A percentile compares a stretch with the other conserved stretches of the same genome.
These are phyloP conservation scores for Saccharomyces jurei DNA, from an alignment of 805 yeast genomes.

Conservation along the genomic window DNA sequence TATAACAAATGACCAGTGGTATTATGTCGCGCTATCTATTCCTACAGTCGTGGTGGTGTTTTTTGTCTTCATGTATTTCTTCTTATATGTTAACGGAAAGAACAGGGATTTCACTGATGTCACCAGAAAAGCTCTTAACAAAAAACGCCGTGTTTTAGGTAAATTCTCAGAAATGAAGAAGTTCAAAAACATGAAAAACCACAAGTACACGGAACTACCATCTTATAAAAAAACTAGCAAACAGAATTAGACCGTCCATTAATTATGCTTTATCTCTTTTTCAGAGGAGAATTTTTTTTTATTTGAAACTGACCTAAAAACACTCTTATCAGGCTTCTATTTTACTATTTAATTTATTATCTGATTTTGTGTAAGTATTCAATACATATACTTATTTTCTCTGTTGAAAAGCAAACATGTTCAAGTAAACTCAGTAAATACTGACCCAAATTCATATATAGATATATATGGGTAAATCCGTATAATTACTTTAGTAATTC, in stretches of 20 bases:
- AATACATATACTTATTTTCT: background rate
- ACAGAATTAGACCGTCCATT: conserved; percentile 11
- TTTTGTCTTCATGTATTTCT: conserved; percentile 55
- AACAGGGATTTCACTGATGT: conserved; percentile 47
- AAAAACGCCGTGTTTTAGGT: conserved; percentile 35
- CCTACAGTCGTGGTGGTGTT: conserved; percentile 59
- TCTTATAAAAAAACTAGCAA: conserved; percentile 26
- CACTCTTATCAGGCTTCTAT: background rate
- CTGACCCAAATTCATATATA: background rate
- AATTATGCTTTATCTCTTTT: background rate
- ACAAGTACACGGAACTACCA: conserved; percentile 37
- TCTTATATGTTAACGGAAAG: conserved; percentile 46
- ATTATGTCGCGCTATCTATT: conserved; percentile 57
- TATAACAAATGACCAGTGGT: conserved; percentile 39
- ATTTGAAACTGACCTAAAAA: background rate
- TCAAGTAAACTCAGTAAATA: background rate
- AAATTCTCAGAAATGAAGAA: conserved; percentile 30
- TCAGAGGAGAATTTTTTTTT: background rate
- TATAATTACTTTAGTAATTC: background rate
- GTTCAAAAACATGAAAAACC: conserved; percentile 30
- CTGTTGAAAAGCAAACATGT: background rate
- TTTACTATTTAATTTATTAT: background rate
- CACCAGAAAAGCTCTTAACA: conserved; percentile 30
- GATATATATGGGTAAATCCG: background rate
- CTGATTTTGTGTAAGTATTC: background rate